Conservation (phyloP, 768 basidiomycete species). For the Kwoniella europaea region DNA sequence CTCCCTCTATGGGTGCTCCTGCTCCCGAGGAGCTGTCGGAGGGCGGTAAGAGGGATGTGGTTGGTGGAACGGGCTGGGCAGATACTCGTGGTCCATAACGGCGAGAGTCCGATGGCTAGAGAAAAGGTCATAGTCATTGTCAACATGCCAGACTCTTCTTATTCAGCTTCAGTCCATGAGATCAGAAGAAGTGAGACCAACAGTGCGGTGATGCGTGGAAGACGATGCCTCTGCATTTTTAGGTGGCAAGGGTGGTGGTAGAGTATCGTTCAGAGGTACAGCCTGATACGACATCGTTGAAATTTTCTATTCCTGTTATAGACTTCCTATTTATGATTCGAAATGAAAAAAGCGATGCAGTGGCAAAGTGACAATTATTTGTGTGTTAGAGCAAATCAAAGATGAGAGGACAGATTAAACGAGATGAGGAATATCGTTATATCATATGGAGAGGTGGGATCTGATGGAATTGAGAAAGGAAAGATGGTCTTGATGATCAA, state of each 20-base stretch:
- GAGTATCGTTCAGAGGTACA: constrained; percentile 5
- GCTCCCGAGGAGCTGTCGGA: not conserved
- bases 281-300: constrained; percentile 9
- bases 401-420: not conserved
- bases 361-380: not conserved
- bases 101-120: constrained; percentile 17
- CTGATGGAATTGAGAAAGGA: not conserved
- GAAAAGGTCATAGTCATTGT: not conserved
- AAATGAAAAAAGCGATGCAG: not conserved
- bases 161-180: not conserved
- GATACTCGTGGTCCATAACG: constrained; percentile 48
- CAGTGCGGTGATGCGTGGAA: constrained; percentile 11
- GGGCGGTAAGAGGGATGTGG: not conserved
- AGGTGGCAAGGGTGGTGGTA: constrained; percentile 5
- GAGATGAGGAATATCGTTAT: no score
- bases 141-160: no score
- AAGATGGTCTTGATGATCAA: not conserved
- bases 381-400: not conserved
- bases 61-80: constrained; percentile 24
- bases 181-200: not conserved
- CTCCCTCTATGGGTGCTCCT: constrained; percentile 1
- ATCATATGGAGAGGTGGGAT: no score
- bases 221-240: constrained; percentile 5
- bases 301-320: not conserved
- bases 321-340: not conserved